Base-by-base conservation (phyloP, 2,329 filamentous ascomycete species). In the Calonectria leucothoes region DNA sequence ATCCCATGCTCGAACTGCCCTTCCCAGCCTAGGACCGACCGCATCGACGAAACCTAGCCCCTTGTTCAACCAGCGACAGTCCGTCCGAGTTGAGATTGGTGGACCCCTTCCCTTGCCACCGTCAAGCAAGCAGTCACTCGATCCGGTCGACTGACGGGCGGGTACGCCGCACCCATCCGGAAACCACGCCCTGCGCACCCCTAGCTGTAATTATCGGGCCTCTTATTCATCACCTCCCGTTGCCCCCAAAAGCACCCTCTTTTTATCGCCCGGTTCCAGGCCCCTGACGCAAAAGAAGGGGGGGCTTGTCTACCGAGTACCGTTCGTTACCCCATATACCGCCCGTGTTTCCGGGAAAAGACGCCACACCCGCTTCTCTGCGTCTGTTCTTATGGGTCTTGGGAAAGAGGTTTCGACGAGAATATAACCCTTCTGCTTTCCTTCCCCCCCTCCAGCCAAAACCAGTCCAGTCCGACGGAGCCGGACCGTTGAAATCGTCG, bases 321-420 rank as follows among this genome's bases (percentile, higher is more conserved):
- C 55, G 55, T 61, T 61, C 55, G 55, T 61, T 61, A 39, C 55
- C 55, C 55, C 55, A 61, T 61, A 61, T 61, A 61, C 55, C 33
- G 55, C 55, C 55, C 55, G 55, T 39, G 55, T 25, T 61, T 61
- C 55, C 55, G 55, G 55, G 33, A 39, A 61, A 57, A 23, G 29
- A 31, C 55, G 55, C 55, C 55, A 61, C 55, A 37, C 55, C 55
- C 55, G 35, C 37, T 61, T 33, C 23, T 35, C n/a, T 61, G 55
- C 55, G 20, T 61, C 25, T 39, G 33, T 20, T 27, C 55, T 37
- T 37, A 61, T 61, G 55, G 55, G 33, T 61, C 33, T 39, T 39
- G 15, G 33, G 27, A 20, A 55, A 29, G 33, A 25, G 20, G 33
- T 37, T 61, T 33, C 15, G 35, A 61, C 25, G 23, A 61, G 55